Base-by-base conservation (phyloP, 495 filamentous ascomycete genomes). In the Hypoxylon lienhwacheense region DNA sequence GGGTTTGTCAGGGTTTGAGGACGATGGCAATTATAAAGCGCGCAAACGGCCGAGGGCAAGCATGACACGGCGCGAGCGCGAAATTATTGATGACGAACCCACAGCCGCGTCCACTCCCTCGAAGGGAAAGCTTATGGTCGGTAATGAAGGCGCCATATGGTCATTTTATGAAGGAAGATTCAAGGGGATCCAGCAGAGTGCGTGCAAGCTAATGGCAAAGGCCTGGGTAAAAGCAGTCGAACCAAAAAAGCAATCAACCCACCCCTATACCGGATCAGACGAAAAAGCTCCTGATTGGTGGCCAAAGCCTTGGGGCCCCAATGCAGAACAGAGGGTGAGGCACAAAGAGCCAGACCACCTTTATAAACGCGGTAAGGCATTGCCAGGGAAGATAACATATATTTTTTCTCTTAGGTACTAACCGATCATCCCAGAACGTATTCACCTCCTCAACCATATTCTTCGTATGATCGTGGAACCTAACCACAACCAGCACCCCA, bases 341-440 rank as follows among this genome's bases (percentile, higher is more conserved):
- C 90, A 93, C 68, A 88, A 81, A 62, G 91, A 96, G 72, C 90
- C 91, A 0, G 90, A 96, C 59, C 91, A 97, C 67, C 59, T 91
- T 22, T 75, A 77, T 58, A 95, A 88, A 73, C 79, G 80, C 51
- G 83, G 89, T 93, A 70, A 69, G 81, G 15, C 47, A 24, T 5
- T 21, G 17, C 12, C 4, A 7, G 25, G 11, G 8, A 29, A 51
- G 14, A 15, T 4, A 21, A 21, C 7, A 26, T 15, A 7, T 24
- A 45, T 17, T 20, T n/a, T n/a, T n/a, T n/a, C n/a, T n/a, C n/a
- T n/a, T n/a, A n/a, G n/a, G n/a, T n/a, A n/a, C 33, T 44, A 15
- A 53, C 33, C 28, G n/a, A 35, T 21, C 7, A 10, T 15, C 15
- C 5, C 31, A 88, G 85, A 86, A 52, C 78, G 85, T 4, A 72